Conservation (phyloP, 495 filamentous ascomycete species). For the Penicillium parvum region DNA sequence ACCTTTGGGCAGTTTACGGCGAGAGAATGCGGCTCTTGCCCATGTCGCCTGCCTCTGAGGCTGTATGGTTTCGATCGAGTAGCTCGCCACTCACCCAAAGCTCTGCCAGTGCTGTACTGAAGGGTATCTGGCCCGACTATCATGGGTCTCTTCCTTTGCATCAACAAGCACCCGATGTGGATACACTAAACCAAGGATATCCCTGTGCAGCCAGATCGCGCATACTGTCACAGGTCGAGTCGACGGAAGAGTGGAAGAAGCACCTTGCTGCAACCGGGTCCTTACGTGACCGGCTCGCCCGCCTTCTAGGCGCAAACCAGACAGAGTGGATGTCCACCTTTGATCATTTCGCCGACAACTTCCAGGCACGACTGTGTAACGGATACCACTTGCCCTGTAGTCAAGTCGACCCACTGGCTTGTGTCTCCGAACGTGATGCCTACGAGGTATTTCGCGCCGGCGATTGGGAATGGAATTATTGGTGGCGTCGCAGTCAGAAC, state of each 20-base stretch:
- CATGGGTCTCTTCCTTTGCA: slow-evolving; percentile 26
- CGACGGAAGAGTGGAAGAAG: slow-evolving; percentile 23
- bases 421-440: slow-evolving; percentile 22
- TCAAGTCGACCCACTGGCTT: slow-evolving; percentile 12
- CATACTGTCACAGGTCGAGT: slow-evolving; percentile 20
- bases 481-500: slow-evolving; percentile 26
- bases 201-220: slow-evolving; percentile 20
- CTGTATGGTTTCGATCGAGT: slow-evolving; percentile 29
- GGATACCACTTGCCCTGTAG: slow-evolving; percentile 29
- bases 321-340: slow-evolving; percentile 27
- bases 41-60: neutral
- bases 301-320: slow-evolving; percentile 20
- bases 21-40: slow-evolving; percentile 26
- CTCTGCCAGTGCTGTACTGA: slow-evolving; percentile 27
- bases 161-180: slow-evolving; percentile 24
- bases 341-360: slow-evolving; percentile 35
- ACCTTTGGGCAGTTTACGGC: slow-evolving; percentile 30
- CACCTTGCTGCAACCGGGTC: slow-evolving; percentile 23
- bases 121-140: slow-evolving; percentile 29
- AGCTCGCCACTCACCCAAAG: slow-evolving; percentile 27
- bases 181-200: slow-evolving; percentile 29
- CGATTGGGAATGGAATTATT: slow-evolving; percentile 39
- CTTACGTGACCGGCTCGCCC: slow-evolving; percentile 20
- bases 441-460: slow-evolving; percentile 32
- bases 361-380: slow-evolving; percentile 33